Conservation (phyloP, 2,329 filamentous ascomycete species). For the Calonectria hongkongensis region DNA sequence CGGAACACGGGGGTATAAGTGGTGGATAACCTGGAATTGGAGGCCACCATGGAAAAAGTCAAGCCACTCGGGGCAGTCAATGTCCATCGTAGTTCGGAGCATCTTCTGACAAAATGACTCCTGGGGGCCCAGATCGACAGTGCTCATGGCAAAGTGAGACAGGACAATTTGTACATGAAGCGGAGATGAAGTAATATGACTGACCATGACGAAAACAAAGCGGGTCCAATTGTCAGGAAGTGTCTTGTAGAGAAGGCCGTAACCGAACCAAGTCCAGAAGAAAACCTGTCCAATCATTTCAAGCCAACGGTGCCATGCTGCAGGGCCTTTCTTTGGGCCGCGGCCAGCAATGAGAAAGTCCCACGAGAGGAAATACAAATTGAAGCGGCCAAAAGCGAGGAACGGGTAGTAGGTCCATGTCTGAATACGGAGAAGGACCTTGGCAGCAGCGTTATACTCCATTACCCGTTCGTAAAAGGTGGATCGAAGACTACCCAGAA, state of each 20-base stretch:
- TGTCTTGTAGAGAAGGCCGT: slow-evolving; percentile 83
- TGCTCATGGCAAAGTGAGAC: slow-evolving; percentile 96
- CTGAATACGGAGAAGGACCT: slow-evolving; percentile 82
- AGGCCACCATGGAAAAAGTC: slow-evolving; percentile 93
- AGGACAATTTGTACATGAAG: slow-evolving; percentile 93
- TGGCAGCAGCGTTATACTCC: slow-evolving; percentile 84
- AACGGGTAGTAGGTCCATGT: slow-evolving; percentile 89
- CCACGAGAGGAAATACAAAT: slow-evolving; percentile 89
- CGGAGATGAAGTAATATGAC: slow-evolving; percentile 87
- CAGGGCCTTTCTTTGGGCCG: slow-evolving; percentile 83
- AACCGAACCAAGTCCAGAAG: slow-evolving; percentile 93
- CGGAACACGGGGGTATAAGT: slow-evolving; percentile 88
- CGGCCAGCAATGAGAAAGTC: slow-evolving; percentile 82
- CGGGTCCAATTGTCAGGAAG: slow-evolving; percentile 82
- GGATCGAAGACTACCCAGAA: slow-evolving; percentile 82
- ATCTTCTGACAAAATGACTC: slow-evolving; percentile 95
- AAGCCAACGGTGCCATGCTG: slow-evolving; percentile 89
- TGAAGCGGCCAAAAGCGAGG: slow-evolving; percentile 88
- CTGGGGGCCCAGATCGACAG: slow-evolving; percentile 85
- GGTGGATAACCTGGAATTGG: slow-evolving; percentile 93
- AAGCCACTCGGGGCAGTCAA: slow-evolving; percentile 90
- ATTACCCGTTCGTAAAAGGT: slow-evolving; percentile 90
- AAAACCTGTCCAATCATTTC: slow-evolving; percentile 84
- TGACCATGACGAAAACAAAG: slow-evolving; percentile 85
- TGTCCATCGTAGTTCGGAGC: slow-evolving; percentile 94